Percentiles rank a stretch among this genome's conserved stretches.
These are phyloP conservation scores for Cocos nucifera DNA, from an alignment of 176 grass and related monocot genomes.

Conservation along the genomic window DNA sequence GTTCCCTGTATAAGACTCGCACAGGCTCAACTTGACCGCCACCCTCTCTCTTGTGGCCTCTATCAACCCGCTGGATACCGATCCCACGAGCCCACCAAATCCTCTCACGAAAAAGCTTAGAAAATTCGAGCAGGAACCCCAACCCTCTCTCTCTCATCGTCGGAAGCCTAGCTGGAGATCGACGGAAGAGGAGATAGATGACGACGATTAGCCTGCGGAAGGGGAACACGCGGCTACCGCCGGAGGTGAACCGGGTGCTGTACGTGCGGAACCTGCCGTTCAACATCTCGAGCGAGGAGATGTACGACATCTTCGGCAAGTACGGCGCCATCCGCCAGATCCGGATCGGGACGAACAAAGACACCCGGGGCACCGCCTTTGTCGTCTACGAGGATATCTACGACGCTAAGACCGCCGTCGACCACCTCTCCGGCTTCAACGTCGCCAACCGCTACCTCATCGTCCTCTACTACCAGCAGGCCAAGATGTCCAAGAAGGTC, in stretches of 20 bases:
- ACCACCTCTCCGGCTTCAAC: slow-evolving; percentile 99
- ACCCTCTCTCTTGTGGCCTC: too few relatives aligned
- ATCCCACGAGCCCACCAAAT: too few relatives aligned
- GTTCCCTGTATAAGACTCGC: too few relatives aligned
- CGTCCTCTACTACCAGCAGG: slow-evolving; percentile 95
- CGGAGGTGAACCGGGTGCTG: slow-evolving; percentile 90
- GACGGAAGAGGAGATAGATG: slow-evolving; percentile 18
- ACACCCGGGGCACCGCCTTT: slow-evolving; percentile 90
- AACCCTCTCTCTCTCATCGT: too few relatives aligned
- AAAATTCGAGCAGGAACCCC: too few relatives aligned
- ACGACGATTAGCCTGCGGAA: slow-evolving; percentile 70
- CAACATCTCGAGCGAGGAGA: slow-evolving; percentile 99
- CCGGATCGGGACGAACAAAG: slow-evolving; percentile 83
- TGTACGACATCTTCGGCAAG: slow-evolving; percentile 99
- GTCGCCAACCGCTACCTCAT: slow-evolving; percentile 98
- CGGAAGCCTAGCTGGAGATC: too few relatives aligned
- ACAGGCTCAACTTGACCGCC: too few relatives aligned
- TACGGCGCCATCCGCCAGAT: slow-evolving; percentile 99
- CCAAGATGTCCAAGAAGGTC: slow-evolving; percentile 91
- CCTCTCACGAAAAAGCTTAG: too few relatives aligned
- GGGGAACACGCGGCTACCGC: slow-evolving; percentile 79
- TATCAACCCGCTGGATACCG: too few relatives aligned
- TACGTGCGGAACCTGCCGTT: slow-evolving; percentile 99
- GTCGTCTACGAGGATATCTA: slow-evolving; percentile 99
- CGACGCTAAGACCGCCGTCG: slow-evolving; percentile 98